These are phyloP conservation scores for Agrocybe praecox DNA, from an alignment of 768 basidiomycete genomes.

Conservation along the genomic window DNA sequence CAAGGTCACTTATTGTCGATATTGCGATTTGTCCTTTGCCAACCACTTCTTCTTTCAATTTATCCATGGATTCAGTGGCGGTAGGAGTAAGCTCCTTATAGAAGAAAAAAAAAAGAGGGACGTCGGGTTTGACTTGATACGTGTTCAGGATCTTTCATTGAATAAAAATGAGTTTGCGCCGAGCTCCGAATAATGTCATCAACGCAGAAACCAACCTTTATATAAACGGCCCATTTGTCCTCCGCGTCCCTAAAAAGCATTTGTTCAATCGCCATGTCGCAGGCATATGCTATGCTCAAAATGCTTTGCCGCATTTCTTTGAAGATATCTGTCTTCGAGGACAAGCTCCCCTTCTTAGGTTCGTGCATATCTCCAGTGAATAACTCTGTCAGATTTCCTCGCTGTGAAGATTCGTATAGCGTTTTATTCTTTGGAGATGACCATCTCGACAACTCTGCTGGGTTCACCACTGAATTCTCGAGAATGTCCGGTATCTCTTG, in stretches of 20 bases:
- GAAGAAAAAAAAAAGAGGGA: conserved; percentile 26
- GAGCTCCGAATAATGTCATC: not conserved
- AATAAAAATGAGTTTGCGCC: not conserved
- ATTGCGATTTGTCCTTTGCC: conserved; percentile 1
- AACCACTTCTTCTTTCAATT: conserved; percentile 8
- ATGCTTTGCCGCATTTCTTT: conserved; percentile 30
- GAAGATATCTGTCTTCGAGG: conserved; percentile 29
- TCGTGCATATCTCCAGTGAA: conserved; percentile 13
- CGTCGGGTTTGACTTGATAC: conserved; percentile 18
- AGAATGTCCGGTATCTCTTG: conserved; percentile 25
- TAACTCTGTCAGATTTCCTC: conserved; percentile 23
- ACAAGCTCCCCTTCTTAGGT: conserved; percentile 14
- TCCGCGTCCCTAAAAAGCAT: conserved; percentile 23
- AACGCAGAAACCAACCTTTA: conserved; percentile 20
- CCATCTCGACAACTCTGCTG: conserved; percentile 16
- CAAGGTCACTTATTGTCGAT: conserved; percentile 27
- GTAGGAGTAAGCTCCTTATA: conserved; percentile 25
- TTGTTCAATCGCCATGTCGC: conserved; percentile 15
- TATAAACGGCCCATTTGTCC: conserved; percentile 23
- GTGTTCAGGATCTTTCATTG: conserved; percentile 25
- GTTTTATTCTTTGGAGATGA: conserved; percentile 10
- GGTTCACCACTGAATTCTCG: conserved; percentile 14
- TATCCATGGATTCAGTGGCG: conserved; percentile 13
- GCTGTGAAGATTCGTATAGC: conserved; percentile 20
- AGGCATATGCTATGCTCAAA: conserved; percentile 22